These are phyloP conservation scores for Tricholomella constricta DNA, from an alignment of 768 basidiomycete genomes.

Conservation along the genomic window DNA sequence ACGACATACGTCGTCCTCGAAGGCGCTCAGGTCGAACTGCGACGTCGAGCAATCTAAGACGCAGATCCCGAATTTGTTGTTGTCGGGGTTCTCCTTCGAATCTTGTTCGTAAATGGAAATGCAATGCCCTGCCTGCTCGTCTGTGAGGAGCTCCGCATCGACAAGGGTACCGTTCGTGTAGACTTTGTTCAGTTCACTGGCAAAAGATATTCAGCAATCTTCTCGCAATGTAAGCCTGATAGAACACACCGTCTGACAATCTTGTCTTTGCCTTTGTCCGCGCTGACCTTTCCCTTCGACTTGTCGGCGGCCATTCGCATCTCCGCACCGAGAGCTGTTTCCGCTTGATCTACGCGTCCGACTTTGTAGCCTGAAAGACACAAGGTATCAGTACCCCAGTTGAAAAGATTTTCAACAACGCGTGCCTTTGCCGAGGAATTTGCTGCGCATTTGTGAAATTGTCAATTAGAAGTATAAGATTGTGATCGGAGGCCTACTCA, in stretches of 20 bases:
- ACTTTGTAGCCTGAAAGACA: slow-evolving; percentile 76
- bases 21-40: slow-evolving; percentile 87
- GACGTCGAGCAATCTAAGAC: slow-evolving; percentile 94
- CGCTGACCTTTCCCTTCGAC: slow-evolving; percentile 54
- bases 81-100: slow-evolving; percentile 40
- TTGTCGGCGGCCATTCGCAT: slow-evolving; percentile 86
- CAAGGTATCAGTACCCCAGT: neutral
- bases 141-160: slow-evolving; percentile 83
- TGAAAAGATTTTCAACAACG: too few species aligned
- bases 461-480: neutral
- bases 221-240: too few species aligned
- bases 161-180: slow-evolving; percentile 96
- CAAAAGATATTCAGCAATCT: neutral
- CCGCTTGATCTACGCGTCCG: slow-evolving; percentile 94
- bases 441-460: slow-evolving; percentile 40
- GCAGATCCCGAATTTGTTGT: slow-evolving; percentile 81
- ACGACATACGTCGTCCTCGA: slow-evolving; percentile 90
- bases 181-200: slow-evolving; percentile 89
- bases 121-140: slow-evolving; percentile 96
- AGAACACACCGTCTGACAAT: slow-evolving; percentile 75
- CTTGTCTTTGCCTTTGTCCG: slow-evolving; percentile 73
- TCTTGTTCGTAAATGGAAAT: slow-evolving; percentile 79
- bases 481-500: slow-evolving; percentile 37
- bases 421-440: slow-evolving; percentile 79
- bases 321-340: slow-evolving; percentile 96